A percentile compares a stretch with the other conserved stretches of the same genome.
phyloP scores from a whole-genome alignment of 805 yeast genomes.

The Tetrapisispora taiwanensis region DNA sequence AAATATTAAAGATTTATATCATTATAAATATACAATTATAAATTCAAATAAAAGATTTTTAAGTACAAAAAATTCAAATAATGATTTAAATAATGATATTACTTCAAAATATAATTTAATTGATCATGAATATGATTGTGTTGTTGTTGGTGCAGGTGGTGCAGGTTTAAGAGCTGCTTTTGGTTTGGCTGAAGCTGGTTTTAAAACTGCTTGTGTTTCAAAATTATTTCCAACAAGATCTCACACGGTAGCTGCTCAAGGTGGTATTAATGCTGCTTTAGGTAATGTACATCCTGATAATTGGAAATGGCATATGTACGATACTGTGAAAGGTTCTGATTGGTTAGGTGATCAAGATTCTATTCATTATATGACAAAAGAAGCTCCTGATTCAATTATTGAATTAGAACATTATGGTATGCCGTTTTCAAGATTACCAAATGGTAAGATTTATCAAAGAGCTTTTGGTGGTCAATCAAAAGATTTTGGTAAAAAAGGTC shows the following conservation, averaged over 20 bases:
- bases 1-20: neutral
- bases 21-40: neutral
- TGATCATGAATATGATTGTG: slow-evolving; percentile 97
- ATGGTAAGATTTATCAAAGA: slow-evolving; percentile 95
- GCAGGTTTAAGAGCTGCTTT: slow-evolving; percentile 98
- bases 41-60: slow-evolving; percentile 1
- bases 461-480: slow-evolving; percentile 97
- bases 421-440: slow-evolving; percentile 94
- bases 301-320: slow-evolving; percentile 99
- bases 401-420: slow-evolving; percentile 98
- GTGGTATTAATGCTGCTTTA: slow-evolving; percentile 97
- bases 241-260: slow-evolving; percentile 98
- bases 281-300: slow-evolving; percentile 98
- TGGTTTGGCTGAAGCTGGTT: slow-evolving; percentile 94
- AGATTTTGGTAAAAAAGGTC: slow-evolving; percentile 96
- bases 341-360: slow-evolving; percentile 99
- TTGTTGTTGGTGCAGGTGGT: slow-evolving; percentile 98
- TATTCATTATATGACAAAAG: slow-evolving; percentile 97
- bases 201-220: slow-evolving; percentile 93
- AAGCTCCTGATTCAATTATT: slow-evolving; percentile 91
- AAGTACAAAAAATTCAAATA: neutral
- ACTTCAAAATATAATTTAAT: slow-evolving; percentile 76
- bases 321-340: slow-evolving; percentile 97
- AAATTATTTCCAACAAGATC: slow-evolving; percentile 97
- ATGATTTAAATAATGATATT: slow-evolving; percentile 28